phyloP scores from a whole-genome alignment of 1,284 basidiomycete genomes.

The Serendipita sp. region DNA sequence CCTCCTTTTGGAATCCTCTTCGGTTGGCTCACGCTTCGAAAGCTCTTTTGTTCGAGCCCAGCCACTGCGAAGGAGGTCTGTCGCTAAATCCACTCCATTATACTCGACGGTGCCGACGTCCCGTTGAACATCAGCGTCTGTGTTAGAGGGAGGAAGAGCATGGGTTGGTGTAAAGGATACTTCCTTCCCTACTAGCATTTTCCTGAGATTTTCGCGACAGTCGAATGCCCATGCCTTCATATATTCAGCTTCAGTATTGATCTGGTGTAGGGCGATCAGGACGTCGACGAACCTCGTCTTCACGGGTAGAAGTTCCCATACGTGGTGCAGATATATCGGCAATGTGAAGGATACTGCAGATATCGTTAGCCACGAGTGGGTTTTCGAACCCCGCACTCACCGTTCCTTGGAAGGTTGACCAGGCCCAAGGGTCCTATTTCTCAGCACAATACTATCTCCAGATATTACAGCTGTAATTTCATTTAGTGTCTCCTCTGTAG shows the following conservation, averaged over 20 bases:
- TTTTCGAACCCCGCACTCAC: constrained; percentile 27
- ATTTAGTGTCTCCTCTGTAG: neutral
- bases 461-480: constrained; percentile 59
- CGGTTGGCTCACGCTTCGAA: constrained; percentile 52
- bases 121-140: constrained; percentile 42
- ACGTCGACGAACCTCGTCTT: constrained; percentile 59
- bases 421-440: constrained; percentile 60
- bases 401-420: constrained; percentile 80
- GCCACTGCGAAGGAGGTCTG: constrained; percentile 68
- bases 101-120: constrained; percentile 66
- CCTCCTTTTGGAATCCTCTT: constrained; percentile 62
- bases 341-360: constrained; percentile 63
- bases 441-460: constrained; percentile 74
- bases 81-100: constrained; percentile 56
- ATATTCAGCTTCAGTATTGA: constrained; percentile 1
- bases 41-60: constrained; percentile 89
- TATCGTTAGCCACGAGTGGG: neutral
- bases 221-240: constrained; percentile 77
- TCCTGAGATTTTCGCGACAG: constrained; percentile 81
- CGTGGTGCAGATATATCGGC: constrained; percentile 73
- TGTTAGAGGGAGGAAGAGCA: constrained; percentile 46
- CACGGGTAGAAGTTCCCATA: constrained; percentile 62
- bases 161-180: constrained; percentile 66
- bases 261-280: neutral
- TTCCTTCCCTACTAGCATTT: constrained; percentile 78